Evolutionary conservation across 352 stramenopile genomes (phyloP).

Genomic region (Globisporangium middletonii): DNA sequence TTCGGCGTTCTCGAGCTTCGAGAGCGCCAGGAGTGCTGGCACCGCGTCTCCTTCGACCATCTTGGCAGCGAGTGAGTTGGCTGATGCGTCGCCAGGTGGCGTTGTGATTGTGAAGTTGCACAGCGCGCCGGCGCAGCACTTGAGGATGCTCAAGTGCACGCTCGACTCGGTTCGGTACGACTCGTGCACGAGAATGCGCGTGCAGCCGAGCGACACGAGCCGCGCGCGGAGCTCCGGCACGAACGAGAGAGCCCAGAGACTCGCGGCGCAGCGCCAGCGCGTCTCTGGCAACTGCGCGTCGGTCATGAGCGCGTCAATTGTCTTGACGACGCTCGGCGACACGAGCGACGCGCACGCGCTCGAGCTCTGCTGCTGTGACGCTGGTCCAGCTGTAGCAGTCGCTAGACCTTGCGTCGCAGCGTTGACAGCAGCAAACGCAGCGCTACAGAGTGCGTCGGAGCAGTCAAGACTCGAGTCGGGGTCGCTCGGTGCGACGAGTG

Average conservation of each 20-base stretch:
- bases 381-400: neutral
- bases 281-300: slow-evolving; percentile 39
- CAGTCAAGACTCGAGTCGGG: slow-evolving; percentile 47
- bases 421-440: slow-evolving; percentile 28
- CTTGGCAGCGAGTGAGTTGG: slow-evolving; percentile 26
- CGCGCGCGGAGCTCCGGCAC: slow-evolving; percentile 30
- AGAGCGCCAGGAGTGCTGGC: slow-evolving; percentile 55
- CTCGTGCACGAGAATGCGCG: slow-evolving; percentile 39
- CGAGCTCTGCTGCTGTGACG: neutral
- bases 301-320: slow-evolving; percentile 33
- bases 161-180: slow-evolving; percentile 20
- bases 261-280: slow-evolving; percentile 51
- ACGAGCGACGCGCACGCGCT: slow-evolving; percentile 21
- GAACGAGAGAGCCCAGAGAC: slow-evolving; percentile 47
- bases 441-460: slow-evolving; percentile 53
- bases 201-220: slow-evolving; percentile 46
- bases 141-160: slow-evolving; percentile 26
- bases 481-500: slow-evolving; percentile 21
- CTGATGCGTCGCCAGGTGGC: slow-evolving; percentile 7
- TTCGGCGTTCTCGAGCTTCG: slow-evolving; percentile 48
- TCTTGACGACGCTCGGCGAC: slow-evolving; percentile 21
- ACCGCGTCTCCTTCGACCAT: slow-evolving; percentile 68
- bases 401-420: neutral
- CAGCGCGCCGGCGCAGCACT: slow-evolving; percentile 55
- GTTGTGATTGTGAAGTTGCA: slow-evolving; percentile 50